phyloP scores from a whole-genome alignment of 305 asterid species.

The Striga hermonthica region DNA sequence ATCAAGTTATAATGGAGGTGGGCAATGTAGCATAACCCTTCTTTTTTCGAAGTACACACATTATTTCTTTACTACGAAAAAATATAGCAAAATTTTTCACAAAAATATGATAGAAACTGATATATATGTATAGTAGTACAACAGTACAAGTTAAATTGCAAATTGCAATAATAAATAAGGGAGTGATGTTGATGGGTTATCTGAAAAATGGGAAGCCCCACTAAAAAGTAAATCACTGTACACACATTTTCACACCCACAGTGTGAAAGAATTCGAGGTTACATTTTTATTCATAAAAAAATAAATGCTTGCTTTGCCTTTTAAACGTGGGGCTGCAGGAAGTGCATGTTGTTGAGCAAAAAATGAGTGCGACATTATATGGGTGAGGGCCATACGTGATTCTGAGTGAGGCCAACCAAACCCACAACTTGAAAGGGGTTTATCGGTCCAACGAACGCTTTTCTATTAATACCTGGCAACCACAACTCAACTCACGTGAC shows the following conservation, averaged over 20 bases:
- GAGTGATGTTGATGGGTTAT: constrained; percentile 31
- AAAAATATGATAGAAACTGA: too few relatives aligned
- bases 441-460: background rate
- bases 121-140: too few relatives aligned
- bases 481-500: constrained; percentile 11
- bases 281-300: too few relatives aligned
- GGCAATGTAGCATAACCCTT: too few relatives aligned
- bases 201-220: constrained; percentile 16
- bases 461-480: background rate
- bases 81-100: too few relatives aligned
- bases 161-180: background rate
- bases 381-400: constrained; percentile 15
- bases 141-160: too few relatives aligned
- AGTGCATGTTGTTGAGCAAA: constrained; percentile 6
- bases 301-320: too few relatives aligned
- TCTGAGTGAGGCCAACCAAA: constrained; percentile 9
- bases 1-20: too few relatives aligned
- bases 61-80: too few relatives aligned
- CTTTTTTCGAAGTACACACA: too few relatives aligned
- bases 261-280: background rate
- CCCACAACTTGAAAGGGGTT: background rate
- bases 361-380: background rate
- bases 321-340: background rate
- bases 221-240: constrained; percentile 3
- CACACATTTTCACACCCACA: background rate